A percentile compares a stretch with the other conserved stretches of the same genome.
These are phyloP conservation scores for Chernovozyma aurita DNA, from an alignment of 1,139 yeast species.

Conservation along the genomic window DNA sequence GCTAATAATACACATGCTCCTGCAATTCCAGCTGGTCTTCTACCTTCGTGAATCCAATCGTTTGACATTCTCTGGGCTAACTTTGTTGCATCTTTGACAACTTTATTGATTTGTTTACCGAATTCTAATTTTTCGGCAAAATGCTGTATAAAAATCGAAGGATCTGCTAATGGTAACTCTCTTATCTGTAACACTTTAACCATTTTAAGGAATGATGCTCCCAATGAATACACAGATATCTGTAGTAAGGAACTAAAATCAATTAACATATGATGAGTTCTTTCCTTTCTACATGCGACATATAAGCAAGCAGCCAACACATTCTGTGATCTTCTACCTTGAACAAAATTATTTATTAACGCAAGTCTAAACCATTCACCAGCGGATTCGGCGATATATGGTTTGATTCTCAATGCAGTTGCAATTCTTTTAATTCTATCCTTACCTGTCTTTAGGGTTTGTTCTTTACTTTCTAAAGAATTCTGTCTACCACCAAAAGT, in stretches of 20 bases:
- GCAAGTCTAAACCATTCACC: constrained; percentile 87
- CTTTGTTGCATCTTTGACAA: constrained; percentile 80
- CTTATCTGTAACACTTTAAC: constrained; percentile 76
- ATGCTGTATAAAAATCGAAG: constrained; percentile 87
- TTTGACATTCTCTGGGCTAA: constrained; percentile 86
- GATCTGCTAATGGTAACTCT: constrained; percentile 83
- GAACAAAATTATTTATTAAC: constrained; percentile 80
- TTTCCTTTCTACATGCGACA: constrained; percentile 87
- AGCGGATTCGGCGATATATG: constrained; percentile 81
- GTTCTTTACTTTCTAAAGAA: constrained; percentile 82
- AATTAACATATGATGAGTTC: constrained; percentile 91
- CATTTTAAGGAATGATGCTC: constrained; percentile 91
- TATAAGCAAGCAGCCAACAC: constrained; percentile 93
- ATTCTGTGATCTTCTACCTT: constrained; percentile 91
- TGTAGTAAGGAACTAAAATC: constrained; percentile 89
- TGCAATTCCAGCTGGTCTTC: constrained; percentile 97
- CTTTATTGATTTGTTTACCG: constrained; percentile 65
- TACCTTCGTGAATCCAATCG: constrained; percentile 95
- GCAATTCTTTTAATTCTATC: constrained; percentile 78
- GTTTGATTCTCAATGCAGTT: constrained; percentile 71
- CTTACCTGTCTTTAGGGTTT: constrained; percentile 78
- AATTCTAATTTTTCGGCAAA: constrained; percentile 85
- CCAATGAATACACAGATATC: constrained; percentile 88
- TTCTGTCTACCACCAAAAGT: constrained; percentile 59
- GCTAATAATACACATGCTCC: constrained; percentile 94